phyloP scores from a whole-genome alignment of 2,329 filamentous ascomycete genomes.

The Aureobasidium zeae region DNA sequence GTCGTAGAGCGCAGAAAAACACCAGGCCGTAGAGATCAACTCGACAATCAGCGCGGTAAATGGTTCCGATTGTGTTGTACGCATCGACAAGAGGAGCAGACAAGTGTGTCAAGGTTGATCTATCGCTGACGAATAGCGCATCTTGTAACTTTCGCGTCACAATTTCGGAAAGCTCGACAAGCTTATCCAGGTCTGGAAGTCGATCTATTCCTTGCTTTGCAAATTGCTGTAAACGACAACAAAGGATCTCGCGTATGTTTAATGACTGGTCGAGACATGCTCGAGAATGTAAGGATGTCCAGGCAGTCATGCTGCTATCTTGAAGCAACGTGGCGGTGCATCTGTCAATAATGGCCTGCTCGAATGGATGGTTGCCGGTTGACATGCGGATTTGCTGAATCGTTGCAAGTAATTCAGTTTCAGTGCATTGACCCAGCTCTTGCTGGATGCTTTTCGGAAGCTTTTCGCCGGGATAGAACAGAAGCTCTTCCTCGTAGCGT shows the following conservation, averaged over 20 bases:
- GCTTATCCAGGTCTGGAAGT: constrained; percentile 15
- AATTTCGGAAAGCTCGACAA: constrained; percentile 15
- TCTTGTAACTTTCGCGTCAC: constrained; percentile 17
- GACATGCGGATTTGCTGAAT: constrained; percentile 16
- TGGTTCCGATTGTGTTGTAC: constrained; percentile 1
- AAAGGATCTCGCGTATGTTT: constrained; percentile 6
- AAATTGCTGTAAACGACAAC: constrained; percentile 13
- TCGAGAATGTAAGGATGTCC: constrained; percentile 16
- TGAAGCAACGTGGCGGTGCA: constrained; percentile 13
- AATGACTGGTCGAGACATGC: constrained; percentile 16
- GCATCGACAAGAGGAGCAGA: constrained; percentile 14
- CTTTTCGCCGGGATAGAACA: constrained; percentile 11
- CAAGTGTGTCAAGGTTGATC: constrained; percentile 16
- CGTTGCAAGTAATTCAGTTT: constrained; percentile 16
- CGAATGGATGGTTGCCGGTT: constrained; percentile 9
- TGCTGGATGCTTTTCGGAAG: constrained; percentile 17
- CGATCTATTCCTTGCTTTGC: constrained; percentile 14
- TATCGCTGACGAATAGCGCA: constrained; percentile 29
- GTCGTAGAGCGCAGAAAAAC: constrained; percentile 49
- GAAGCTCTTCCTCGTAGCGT: constrained; percentile 17
- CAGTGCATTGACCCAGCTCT: constrained; percentile 16
- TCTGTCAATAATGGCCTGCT: constrained; percentile 12
- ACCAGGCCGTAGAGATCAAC: constrained; percentile 48
- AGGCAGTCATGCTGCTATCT: constrained; percentile 11
- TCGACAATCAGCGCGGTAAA: background rate